These are phyloP conservation scores for Aspergillus sp. DNA, from an alignment of 2,329 filamentous ascomycete species.

Conservation along the genomic window DNA sequence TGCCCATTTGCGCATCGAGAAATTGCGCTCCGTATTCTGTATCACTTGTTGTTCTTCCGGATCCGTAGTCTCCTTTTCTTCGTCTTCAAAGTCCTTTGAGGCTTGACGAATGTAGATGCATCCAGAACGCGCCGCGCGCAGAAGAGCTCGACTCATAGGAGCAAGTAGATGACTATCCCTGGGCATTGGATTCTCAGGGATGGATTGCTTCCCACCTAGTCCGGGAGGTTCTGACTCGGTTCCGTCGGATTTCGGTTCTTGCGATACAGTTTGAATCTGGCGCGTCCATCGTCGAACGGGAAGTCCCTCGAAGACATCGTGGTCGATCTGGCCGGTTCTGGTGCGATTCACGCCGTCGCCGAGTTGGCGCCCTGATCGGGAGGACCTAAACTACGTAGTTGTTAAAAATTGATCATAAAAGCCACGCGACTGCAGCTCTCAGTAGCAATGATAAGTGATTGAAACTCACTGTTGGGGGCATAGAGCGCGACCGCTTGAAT, in stretches of 20 bases:
- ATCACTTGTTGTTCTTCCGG: slow-evolving; percentile 36
- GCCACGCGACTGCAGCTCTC: neutral
- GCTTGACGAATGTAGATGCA: slow-evolving; percentile 74
- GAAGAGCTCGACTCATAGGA: slow-evolving; percentile 78
- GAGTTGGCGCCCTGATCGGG: slow-evolving; percentile 62
- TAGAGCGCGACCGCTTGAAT: slow-evolving; percentile 25
- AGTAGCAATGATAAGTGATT: slow-evolving; percentile 10
- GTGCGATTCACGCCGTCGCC: slow-evolving; percentile 49
- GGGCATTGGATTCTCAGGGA: slow-evolving; percentile 84
- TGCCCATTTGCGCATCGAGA: slow-evolving; percentile 62
- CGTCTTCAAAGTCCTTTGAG: slow-evolving; percentile 42
- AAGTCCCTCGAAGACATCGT: slow-evolving; percentile 73
- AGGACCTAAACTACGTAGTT: slow-evolving; percentile 56
- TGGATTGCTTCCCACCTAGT: slow-evolving; percentile 35
- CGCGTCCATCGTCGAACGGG: slow-evolving; percentile 91
- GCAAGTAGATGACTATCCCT: slow-evolving; percentile 79
- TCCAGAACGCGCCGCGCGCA: slow-evolving; percentile 79
- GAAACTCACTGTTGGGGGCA: slow-evolving; percentile 42
- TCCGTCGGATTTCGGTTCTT: slow-evolving; percentile 67
- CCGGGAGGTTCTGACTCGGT: slow-evolving; percentile 38
- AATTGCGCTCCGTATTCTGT: slow-evolving; percentile 51
- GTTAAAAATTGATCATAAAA: slow-evolving; percentile 22
- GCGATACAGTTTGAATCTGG: slow-evolving; percentile 69
- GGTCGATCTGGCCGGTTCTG: slow-evolving; percentile 59
- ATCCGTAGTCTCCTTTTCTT: slow-evolving; percentile 42